Conservation (phyloP, 2,329 filamentous ascomycete species). For the Botryotinia narcissicola region DNA sequence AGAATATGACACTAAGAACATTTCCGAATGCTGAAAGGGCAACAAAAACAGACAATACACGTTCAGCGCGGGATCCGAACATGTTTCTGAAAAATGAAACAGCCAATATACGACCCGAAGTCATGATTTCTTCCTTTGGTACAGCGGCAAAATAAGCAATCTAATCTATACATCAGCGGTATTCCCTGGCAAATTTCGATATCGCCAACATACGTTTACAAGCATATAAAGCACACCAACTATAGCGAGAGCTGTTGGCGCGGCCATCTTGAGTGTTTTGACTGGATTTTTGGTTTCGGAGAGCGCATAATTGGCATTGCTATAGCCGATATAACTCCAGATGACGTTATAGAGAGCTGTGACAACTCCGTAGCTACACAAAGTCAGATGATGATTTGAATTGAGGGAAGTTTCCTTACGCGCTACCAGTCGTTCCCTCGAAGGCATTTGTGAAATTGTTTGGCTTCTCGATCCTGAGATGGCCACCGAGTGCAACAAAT, state of each 20-base stretch:
- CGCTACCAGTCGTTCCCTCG: conserved; percentile 61
- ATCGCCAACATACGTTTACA: conserved; percentile 50
- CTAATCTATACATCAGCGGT: conserved; percentile 20
- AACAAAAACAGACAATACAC: conserved; percentile 62
- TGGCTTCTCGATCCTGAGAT: conserved; percentile 58
- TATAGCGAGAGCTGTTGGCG: conserved; percentile 56
- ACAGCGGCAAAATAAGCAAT: conserved; percentile 64
- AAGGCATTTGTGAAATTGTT: conserved; percentile 64
- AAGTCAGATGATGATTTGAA: background rate
- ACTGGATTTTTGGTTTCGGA: conserved; percentile 66
- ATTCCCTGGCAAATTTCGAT: background rate
- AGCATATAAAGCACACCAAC: conserved; percentile 64
- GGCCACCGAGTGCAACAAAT: conserved; percentile 54
- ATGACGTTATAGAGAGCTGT: conserved; percentile 71
- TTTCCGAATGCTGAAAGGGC: conserved; percentile 67
- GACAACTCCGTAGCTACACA: conserved; percentile 53
- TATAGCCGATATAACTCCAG: conserved; percentile 67
- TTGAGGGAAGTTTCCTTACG: conserved; percentile 40
- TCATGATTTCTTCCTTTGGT: conserved; percentile 52
- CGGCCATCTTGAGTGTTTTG: conserved; percentile 63
- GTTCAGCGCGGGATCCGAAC: conserved; percentile 53
- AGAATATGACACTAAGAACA: conserved; percentile 66
- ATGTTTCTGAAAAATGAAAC: conserved; percentile 57
- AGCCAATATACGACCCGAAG: conserved; percentile 51
- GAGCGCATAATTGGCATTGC: conserved; percentile 65